phyloP scores from a whole-genome alignment of 1,284 basidiomycete species.

The Apiotrichum laibachii region DNA sequence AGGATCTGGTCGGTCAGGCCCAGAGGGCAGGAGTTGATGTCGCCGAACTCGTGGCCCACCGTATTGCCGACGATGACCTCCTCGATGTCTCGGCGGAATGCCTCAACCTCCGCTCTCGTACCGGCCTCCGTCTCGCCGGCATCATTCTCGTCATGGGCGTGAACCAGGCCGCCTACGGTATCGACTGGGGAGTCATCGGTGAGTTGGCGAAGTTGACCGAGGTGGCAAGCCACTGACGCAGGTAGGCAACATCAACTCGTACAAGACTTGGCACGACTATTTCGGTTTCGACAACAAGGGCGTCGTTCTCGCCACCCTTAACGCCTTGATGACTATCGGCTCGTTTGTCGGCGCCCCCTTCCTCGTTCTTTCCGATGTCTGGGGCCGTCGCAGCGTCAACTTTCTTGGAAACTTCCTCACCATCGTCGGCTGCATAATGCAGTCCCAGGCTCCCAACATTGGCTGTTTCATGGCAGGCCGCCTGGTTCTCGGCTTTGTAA shows the following conservation, averaged over 20 bases:
- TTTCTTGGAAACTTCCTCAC: neutral
- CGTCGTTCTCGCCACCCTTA: neutral
- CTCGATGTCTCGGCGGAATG: conserved; percentile 3
- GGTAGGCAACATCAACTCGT: neutral
- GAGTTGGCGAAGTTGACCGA: neutral
- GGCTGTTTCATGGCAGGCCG: conserved; percentile 56
- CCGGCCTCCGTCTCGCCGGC: conserved; percentile 50
- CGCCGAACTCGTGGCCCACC: conserved; percentile 44
- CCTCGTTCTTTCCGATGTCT: conserved; percentile 15
- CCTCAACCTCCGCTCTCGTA: conserved; percentile 12
- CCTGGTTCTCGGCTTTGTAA: conserved; percentile 55
- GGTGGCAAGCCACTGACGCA: too few species aligned
- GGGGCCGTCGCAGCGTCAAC: conserved; percentile 2
- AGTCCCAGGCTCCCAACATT: conserved; percentile 52
- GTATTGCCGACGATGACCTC: conserved; percentile 11
- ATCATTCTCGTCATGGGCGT: conserved; percentile 56
- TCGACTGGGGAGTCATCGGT: conserved; percentile 3
- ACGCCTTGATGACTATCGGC: conserved; percentile 1
- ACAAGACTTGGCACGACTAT: neutral
- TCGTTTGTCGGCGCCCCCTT: conserved; percentile 31
- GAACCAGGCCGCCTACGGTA: conserved; percentile 11
- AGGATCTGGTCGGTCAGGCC: neutral
- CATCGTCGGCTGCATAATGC: conserved; percentile 1
- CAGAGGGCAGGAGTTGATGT: neutral
- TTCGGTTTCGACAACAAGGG: neutral